These are phyloP conservation scores for Flaveria ramosissima DNA, from an alignment of 129 eudicot species.

Conservation along the genomic window DNA sequence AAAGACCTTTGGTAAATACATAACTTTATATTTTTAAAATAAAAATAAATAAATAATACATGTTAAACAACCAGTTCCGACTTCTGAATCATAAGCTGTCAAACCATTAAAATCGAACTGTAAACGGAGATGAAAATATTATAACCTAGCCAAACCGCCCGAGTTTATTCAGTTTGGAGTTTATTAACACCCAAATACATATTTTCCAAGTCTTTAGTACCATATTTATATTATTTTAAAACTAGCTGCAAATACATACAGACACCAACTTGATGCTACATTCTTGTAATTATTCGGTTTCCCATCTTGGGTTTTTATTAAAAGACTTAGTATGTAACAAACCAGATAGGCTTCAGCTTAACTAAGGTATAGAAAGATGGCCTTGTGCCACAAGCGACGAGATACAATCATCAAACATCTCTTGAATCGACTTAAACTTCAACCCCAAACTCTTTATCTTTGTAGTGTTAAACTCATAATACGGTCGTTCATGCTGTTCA, in stretches of 20 bases:
- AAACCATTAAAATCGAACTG: too few relatives aligned
- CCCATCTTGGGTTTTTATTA: background rate
- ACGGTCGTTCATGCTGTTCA: conserved; percentile 61
- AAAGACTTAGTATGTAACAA: background rate
- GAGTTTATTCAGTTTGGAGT: too few relatives aligned
- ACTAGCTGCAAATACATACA: conserved; percentile 7
- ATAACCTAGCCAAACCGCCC: too few relatives aligned
- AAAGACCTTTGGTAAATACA: too few relatives aligned
- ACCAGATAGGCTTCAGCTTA: conserved; percentile 14
- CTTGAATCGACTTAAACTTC: conserved; percentile 75
- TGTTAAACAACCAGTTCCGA: too few relatives aligned
- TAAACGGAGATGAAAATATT: too few relatives aligned
- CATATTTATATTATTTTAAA: background rate
- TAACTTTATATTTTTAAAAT: too few relatives aligned
- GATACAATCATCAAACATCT: conserved; percentile 85
- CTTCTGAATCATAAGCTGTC: too few relatives aligned
- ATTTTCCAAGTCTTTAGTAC: background rate
- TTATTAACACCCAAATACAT: background rate
- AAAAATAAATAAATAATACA: too few relatives aligned
- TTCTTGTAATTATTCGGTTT: background rate
- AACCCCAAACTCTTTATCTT: conserved; percentile 70
- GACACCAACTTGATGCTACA: conserved; percentile 22
- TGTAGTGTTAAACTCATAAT: conserved; percentile 57
- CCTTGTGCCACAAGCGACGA: conserved; percentile 65
- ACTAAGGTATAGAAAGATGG: conserved; percentile 50